Evolutionary conservation across 2,329 filamentous ascomycete genomes (phyloP).

Genomic region (Botryotinia globosa): DNA sequence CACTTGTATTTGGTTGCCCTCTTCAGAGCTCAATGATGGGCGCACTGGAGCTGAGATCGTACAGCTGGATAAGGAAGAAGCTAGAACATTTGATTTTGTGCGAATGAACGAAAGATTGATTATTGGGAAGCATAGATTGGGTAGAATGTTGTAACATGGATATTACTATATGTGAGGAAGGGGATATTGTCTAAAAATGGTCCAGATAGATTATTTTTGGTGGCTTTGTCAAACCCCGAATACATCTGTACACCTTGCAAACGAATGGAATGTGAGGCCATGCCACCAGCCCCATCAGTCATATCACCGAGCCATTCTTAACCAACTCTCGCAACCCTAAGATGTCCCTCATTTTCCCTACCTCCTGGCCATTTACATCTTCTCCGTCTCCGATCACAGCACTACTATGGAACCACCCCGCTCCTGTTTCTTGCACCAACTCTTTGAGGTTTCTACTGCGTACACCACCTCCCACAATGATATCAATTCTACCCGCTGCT

Average conservation of each 20-base stretch:
- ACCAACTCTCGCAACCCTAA: neutral
- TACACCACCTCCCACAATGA: slow-evolving; percentile 53
- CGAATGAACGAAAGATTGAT: neutral
- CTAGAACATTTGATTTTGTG: neutral
- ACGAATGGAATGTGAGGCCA: neutral
- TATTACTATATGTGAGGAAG: neutral
- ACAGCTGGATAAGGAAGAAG: neutral
- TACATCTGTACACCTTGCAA: neutral
- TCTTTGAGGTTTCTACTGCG: slow-evolving; percentile 44
- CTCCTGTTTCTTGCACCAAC: slow-evolving; percentile 34
- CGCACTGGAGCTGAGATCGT: neutral
- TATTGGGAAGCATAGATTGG: neutral
- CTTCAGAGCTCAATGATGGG: neutral
- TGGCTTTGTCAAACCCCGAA: neutral
- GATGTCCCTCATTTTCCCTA: slow-evolving; percentile 22
- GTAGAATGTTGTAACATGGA: neutral
- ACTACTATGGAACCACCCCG: slow-evolving; percentile 44
- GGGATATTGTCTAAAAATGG: neutral
- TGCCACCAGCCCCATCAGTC: neutral
- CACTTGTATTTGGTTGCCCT: neutral
- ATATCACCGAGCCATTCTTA: neutral
- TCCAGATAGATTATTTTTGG: neutral
- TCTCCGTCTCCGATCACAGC: slow-evolving; percentile 41
- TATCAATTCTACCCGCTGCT: slow-evolving; percentile 38
- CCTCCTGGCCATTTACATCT: slow-evolving; percentile 30